A percentile compares a stretch with the other conserved stretches of the same genome.
Conservation (phyloP, 192 early-diverging fungal species). For the Linnemannia hyalina region DNA sequence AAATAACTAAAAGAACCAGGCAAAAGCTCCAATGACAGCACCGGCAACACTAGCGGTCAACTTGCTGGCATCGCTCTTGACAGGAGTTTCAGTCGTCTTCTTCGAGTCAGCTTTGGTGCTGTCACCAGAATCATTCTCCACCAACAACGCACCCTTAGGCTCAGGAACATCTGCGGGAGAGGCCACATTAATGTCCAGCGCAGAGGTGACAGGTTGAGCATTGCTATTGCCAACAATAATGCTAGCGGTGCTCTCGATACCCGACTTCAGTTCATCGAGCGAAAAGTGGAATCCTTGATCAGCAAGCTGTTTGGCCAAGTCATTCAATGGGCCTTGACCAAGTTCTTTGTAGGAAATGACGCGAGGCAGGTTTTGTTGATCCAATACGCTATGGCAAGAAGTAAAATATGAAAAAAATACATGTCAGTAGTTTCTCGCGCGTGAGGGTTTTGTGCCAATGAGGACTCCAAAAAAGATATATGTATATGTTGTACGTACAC, state of each 20-base stretch:
- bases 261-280: slow-evolving; percentile 5
- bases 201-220: not conserved
- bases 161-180: not conserved
- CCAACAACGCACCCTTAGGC: not conserved
- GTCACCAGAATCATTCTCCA: not conserved
- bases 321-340: not conserved
- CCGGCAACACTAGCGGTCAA: slow-evolving; percentile 1
- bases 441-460: not conserved
- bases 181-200: not conserved
- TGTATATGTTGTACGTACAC: slow-evolving; percentile 16
- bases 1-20: not conserved
- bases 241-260: not conserved
- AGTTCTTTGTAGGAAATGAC: slow-evolving; percentile 37
- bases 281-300: slow-evolving; percentile 36
- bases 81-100: not conserved
- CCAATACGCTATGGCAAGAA: slow-evolving; percentile 19
- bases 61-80: not conserved
- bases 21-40: not conserved
- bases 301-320: slow-evolving; percentile 14
- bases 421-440: not conserved
- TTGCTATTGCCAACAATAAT: not conserved
- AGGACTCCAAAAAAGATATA: not conserved
- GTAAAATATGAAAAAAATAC: not conserved
- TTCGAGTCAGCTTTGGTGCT: not conserved
- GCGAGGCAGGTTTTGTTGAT: slow-evolving; percentile 27